Conservation (phyloP, 495 filamentous ascomycete species). For the Platismatia glauca region DNA sequence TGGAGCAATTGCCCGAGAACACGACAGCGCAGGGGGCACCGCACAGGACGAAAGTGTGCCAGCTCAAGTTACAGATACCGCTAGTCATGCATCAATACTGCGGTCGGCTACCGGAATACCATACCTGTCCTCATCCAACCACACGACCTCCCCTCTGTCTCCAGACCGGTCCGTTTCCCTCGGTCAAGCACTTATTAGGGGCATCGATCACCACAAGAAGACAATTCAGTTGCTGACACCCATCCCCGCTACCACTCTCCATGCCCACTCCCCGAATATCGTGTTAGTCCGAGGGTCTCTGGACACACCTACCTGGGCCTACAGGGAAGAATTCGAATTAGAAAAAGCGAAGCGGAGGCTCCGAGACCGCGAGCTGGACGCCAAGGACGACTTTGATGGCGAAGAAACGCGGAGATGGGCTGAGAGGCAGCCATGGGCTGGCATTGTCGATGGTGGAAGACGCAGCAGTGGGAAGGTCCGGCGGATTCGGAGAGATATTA, state of each 20-base stretch:
- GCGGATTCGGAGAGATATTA: constrained; percentile 27
- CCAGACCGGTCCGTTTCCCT: constrained; percentile 38
- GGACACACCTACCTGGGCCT: constrained; percentile 45
- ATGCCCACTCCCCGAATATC: constrained; percentile 32
- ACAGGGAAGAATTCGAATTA: constrained; percentile 25
- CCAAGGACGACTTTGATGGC: constrained; percentile 16
- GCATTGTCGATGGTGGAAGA: constrained; percentile 15
- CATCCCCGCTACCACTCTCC: constrained; percentile 32
- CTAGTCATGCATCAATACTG: constrained; percentile 19
- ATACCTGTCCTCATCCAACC: constrained; percentile 35
- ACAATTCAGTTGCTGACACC: constrained; percentile 42
- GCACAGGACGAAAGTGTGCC: neutral
- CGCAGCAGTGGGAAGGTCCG: constrained; percentile 27
- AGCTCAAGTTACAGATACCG: neutral
- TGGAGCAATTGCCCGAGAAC: neutral
- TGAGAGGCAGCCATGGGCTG: constrained; percentile 26
- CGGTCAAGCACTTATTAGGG: constrained; percentile 45
- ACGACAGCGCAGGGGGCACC: neutral
- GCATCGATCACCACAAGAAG: constrained; percentile 33
- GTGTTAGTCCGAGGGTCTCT: constrained; percentile 46
- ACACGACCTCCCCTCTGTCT: constrained; percentile 34
- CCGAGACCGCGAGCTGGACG: constrained; percentile 9
- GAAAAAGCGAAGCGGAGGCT: constrained; percentile 12
- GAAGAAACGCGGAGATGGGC: constrained; percentile 15
- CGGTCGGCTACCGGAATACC: constrained; percentile 33